Evolutionary conservation across 495 filamentous ascomycete genomes (phyloP).

Genomic region (Lasiosphaeria hispida): DNA sequence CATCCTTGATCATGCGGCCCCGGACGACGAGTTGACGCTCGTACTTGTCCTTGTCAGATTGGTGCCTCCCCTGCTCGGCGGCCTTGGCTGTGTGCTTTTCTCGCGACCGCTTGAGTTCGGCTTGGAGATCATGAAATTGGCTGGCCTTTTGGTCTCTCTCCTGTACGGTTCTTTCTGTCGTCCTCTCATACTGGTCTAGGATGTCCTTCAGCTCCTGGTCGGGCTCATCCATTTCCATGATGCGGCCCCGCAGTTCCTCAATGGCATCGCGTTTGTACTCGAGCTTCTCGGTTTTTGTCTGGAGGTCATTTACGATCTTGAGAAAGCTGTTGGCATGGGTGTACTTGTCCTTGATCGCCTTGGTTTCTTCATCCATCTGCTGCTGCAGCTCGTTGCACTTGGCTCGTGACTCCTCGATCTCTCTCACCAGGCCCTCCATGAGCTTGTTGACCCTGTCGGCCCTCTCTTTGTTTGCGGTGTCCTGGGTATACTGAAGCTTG

Average conservation of each 20-base stretch:
- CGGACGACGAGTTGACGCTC: conserved; percentile 72
- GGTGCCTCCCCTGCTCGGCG: conserved; percentile 75
- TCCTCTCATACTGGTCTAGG: conserved; percentile 77
- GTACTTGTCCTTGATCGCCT: conserved; percentile 43
- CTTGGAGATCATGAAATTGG: conserved; percentile 61
- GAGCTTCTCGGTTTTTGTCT: conserved; percentile 58
- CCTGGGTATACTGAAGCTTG: conserved; percentile 69
- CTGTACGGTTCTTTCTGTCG: conserved; percentile 60
- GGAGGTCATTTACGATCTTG: conserved; percentile 61
- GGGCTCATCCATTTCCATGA: conserved; percentile 72
- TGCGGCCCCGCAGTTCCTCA: conserved; percentile 62
- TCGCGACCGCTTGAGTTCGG: conserved; percentile 58
- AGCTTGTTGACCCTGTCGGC: conserved; percentile 68
- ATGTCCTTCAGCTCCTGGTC: conserved; percentile 75
- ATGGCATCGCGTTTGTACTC: conserved; percentile 56
- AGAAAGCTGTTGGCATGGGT: conserved; percentile 46
- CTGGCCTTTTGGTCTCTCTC: conserved; percentile 61
- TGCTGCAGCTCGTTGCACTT: conserved; percentile 57
- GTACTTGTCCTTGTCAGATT: conserved; percentile 83
- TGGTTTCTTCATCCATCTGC: conserved; percentile 39
- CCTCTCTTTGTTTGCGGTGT: conserved; percentile 82
- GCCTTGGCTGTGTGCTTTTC: conserved; percentile 65
- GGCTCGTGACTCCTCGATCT: conserved; percentile 66
- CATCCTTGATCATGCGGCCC: conserved; percentile 69
- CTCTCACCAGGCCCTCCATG: conserved; percentile 60